Base-by-base conservation (phyloP, 257 asterid genomes). In the Perilla frutescens region DNA sequence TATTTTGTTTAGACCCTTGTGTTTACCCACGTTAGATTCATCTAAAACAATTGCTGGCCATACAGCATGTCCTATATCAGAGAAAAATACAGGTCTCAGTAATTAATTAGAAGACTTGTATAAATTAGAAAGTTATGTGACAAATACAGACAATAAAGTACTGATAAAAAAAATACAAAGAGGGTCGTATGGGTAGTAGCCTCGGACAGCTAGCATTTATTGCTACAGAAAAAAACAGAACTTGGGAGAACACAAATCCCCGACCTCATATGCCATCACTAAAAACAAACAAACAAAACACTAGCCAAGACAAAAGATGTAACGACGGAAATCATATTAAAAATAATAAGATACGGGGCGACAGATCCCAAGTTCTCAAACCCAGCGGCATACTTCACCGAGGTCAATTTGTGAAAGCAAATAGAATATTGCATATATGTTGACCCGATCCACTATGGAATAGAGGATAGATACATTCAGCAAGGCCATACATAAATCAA, bases 1-100 rank as follows among this genome's bases (percentile, higher is more conserved):
- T 58, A 58, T 75, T 81, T 84, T 92, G 79, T 78, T 89, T 72
- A 95, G 82, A 66, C 96, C 98, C 79, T 83, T 90, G 66, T 74
- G 88, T 74, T 82, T 86, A 76, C 85, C 84, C 64, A 81, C 86
- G 62, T 79, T 87, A 81, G 96, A 90, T 84, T 90, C 96, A 81
- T 92, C 92, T 86, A 89, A 73, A 75, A 95, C 87, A 68, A 92
- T 71, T 70, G 99, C 97, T 45, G 99, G 99, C 99, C 99, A 95
- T 80, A 85, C 82, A 79, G 99, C 98, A 86, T 95, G 92, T 75
- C 99, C 99, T 95, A 84, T 73, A 79, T 68, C 69, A 83, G 32
- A 70, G 58, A 68, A 58, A 70, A 72, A 56, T 40, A 68, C 41
- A 70, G 68, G 72, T 74, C 50, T 63, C 57, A 74, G 65, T 34